These are phyloP conservation scores for Cryptomeria japonica DNA, from an alignment of 75 land plant species.

Conservation along the genomic window DNA sequence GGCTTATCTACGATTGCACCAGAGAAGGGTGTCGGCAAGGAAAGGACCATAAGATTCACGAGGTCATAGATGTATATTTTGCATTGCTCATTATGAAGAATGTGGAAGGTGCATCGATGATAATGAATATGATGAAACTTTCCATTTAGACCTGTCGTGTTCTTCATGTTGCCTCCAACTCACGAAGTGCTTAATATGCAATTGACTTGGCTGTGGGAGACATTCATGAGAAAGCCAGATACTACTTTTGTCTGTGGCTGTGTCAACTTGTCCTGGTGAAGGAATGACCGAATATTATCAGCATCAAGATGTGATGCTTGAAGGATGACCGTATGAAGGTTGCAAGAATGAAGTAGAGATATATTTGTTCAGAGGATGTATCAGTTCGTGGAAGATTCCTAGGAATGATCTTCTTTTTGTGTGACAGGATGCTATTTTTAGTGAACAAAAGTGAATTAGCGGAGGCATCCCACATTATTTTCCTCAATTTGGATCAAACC, in stretches of 20 bases:
- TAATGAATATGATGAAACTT: constrained; percentile 72
- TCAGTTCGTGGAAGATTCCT: constrained; percentile 86
- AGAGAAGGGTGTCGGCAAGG: constrained; percentile 47
- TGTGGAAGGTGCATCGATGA: constrained; percentile 81
- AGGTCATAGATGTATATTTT: constrained; percentile 73
- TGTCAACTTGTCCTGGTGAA: too few relatives aligned
- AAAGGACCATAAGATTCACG: constrained; percentile 20
- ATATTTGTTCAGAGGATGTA: constrained; percentile 84
- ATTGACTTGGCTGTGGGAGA: constrained; percentile 47
- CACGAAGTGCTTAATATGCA: constrained; percentile 48
- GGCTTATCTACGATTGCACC: constrained; percentile 81
- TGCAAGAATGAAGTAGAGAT: constrained; percentile 81
- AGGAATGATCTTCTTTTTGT: constrained; percentile 93
- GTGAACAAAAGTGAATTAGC: constrained; percentile 93
- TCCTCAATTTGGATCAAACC: constrained; percentile 98
- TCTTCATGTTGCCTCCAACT: constrained; percentile 50
- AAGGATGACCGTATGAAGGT: too few relatives aligned
- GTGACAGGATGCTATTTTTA: constrained; percentile 95
- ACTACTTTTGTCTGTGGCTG: constrained; percentile 20
- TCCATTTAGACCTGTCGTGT: constrained; percentile 64
- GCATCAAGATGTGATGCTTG: too few relatives aligned
- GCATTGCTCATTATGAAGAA: constrained; percentile 70
- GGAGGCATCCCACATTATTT: constrained; percentile 99
- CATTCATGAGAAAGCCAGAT: constrained; percentile 20
- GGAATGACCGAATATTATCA: too few relatives aligned